phyloP scores from a whole-genome alignment of 2,329 filamentous ascomycete genomes.

The Ceratocystis alfenasii region DNA sequence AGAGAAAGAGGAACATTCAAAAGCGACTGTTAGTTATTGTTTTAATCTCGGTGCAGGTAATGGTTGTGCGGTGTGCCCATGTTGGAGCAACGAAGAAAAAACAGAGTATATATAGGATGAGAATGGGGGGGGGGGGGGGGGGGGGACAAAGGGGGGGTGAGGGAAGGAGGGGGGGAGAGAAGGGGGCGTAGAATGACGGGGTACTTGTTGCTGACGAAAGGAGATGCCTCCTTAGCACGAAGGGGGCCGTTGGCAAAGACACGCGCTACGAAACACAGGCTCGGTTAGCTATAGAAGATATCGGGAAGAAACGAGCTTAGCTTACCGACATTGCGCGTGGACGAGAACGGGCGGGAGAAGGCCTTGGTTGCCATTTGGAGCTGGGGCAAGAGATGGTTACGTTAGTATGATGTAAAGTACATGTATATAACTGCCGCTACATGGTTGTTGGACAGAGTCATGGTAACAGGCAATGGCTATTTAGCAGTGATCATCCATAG shows the following conservation, averaged over 20 bases:
- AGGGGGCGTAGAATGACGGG: conserved; percentile 71
- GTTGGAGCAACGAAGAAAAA: background rate
- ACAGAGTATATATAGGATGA: background rate
- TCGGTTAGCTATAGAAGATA: background rate
- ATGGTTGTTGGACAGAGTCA: background rate
- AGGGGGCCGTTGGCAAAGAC: conserved; percentile 78
- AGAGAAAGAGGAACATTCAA: conserved; percentile 25
- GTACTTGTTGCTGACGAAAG: conserved; percentile 80
- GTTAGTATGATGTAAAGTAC: conserved; percentile 20
- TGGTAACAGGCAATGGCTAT: background rate
- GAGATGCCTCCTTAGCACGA: conserved; percentile 84
- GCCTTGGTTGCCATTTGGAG: conserved; percentile 32
- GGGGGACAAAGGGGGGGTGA: too few relatives aligned
- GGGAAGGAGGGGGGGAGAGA: too few relatives aligned
- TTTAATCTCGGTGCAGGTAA: background rate
- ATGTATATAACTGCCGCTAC: background rate
- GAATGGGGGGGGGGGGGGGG: conserved; percentile 25
- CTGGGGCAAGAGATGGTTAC: background rate
- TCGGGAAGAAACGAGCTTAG: conserved; percentile 20
- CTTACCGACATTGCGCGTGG: conserved; percentile 68
- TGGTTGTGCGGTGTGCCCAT: too few relatives aligned
- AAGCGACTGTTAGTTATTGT: background rate
- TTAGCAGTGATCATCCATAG: background rate
- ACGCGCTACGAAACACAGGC: conserved; percentile 44
- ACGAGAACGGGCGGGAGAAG: conserved; percentile 71